Base-by-base conservation (phyloP, 306 rosid genomes). In the Cicer yamashitae region DNA sequence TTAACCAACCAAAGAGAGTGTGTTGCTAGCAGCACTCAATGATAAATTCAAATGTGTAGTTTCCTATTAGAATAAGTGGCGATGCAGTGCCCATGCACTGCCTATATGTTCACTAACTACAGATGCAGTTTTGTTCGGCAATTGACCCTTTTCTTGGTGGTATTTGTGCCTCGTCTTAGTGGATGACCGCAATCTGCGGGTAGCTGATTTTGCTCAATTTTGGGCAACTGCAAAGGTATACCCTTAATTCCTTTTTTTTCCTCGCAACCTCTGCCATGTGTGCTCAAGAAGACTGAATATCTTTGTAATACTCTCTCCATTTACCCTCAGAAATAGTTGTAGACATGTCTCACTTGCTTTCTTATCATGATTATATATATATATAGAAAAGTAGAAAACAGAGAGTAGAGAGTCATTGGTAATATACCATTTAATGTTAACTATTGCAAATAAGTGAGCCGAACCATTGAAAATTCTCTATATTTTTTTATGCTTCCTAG, bases 171-270 rank as follows among this genome's bases (percentile, higher is more conserved):
- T 94, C 92, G 91, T 90, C 97, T 94, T 90, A 94, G 99, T 94
- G 99, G 99, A 94, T 94, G 99, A 94, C 97, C 99, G 99, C 99
- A 94, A 92, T 94, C 99, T 91, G 99, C 99, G 97, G 99, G 94
- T 92, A 90, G 99, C 97, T 85, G 99, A 92, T 87, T 94, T 94
- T 94, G 96, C 97, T 92, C 99, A 94, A 87, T 94, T 94, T 94
- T 94, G 99, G 99, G 97, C 96, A 94, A 85, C 88, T 85, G 99
- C 93, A 76, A 94, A 94, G 99, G 99, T 94, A 94, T 92, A 87
- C 77, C 85, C 90, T 85, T 88, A 79, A 73, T 84, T 91, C 96
- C 37, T 30, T 94, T 89, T 88, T 87, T 66, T 82, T 86, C 80
- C 79, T 85, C 67, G 75, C 91, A 88, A 83, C 89, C 85, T 87